Evolutionary conservation across 176 grass and related monocot species (phyloP), one percentile per base, ranked within the genome.

Genomic region (Phoenix dactylifera): DNA sequence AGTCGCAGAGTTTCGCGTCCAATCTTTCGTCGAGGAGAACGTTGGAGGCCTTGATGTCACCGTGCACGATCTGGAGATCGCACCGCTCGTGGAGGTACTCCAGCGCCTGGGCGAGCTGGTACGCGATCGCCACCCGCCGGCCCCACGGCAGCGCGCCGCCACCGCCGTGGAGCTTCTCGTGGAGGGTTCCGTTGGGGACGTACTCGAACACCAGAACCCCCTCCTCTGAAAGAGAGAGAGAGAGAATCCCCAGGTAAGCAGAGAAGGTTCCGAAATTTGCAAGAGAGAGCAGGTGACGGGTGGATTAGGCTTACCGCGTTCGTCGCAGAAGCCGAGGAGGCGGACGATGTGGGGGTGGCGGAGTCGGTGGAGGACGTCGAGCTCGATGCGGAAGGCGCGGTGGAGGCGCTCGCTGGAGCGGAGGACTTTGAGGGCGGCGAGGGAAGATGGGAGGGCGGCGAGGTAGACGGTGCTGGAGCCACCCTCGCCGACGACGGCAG

Each of bases 391-490:
- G 66, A 98, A 98, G 4, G 85, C 88, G 70, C 88, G 94, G 71
- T 98, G 85, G 52, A 98, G 79, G 22, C 94, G 78, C 76, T 98
- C 88, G 81, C 94, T 89, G 69, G 88, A 84, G 68, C 94, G 76
- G 62, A 92, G 88, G 22, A 92, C 75, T 76, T 98, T 98, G 60
- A 98, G 76, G 26, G 88, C 94, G 25, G 76, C 88, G 63, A 93
- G 85, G 9, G 76, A 76, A 10, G 26, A 63, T 61, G 72, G 72
- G 67, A 92, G 60, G 50, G 88, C 55, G 1, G 82, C 94, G 16
- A 98, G 88, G 69, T 98, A 98, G 1, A 98, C 94, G 32, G 79
- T 98, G 74, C 94, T 98, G 66, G 88, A 92, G 4, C 94, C 94
- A 1, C 94, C 94, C 77, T 98, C 84, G 26, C 94, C 94, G 4